Evolutionary conservation across 306 rosid genomes (phyloP).

Genomic region (Dalbergia oliveri): DNA sequence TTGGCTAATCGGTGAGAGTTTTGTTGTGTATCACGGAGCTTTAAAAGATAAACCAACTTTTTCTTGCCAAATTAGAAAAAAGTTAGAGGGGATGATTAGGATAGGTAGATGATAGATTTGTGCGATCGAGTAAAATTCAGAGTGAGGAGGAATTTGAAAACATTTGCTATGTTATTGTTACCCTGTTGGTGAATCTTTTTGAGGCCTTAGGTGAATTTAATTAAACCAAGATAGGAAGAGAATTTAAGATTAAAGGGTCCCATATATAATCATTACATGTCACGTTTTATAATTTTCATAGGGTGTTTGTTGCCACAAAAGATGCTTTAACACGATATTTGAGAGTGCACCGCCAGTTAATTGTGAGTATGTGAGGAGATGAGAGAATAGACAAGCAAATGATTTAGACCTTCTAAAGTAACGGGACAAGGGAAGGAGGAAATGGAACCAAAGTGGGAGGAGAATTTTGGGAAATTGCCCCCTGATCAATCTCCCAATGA

Average conservation of each 20-base stretch:
- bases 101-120: slow-evolving; percentile 52
- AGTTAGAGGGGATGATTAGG: slow-evolving; percentile 45
- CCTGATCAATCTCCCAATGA: slow-evolving; percentile 42
- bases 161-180: slow-evolving; percentile 38
- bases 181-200: slow-evolving; percentile 49
- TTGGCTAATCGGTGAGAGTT: slow-evolving; percentile 31
- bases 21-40: slow-evolving; percentile 38
- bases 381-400: slow-evolving; percentile 58
- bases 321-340: slow-evolving; percentile 63
- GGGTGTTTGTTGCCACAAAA: slow-evolving; percentile 50
- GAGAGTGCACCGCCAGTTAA: slow-evolving; percentile 49
- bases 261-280: slow-evolving; percentile 61
- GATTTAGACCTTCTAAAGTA: slow-evolving; percentile 77
- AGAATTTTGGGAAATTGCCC: slow-evolving; percentile 51
- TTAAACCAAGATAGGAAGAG: slow-evolving; percentile 48
- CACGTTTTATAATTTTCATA: slow-evolving; percentile 59
- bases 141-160: slow-evolving; percentile 61
- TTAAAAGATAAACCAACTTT: slow-evolving; percentile 36
- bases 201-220: slow-evolving; percentile 49
- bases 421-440: slow-evolving; percentile 41
- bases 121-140: slow-evolving; percentile 48
- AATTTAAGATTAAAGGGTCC: slow-evolving; percentile 58
- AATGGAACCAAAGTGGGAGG: slow-evolving; percentile 36
- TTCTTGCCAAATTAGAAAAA: slow-evolving; percentile 45
- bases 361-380: slow-evolving; percentile 26